Base-by-base conservation (phyloP, 129 eudicot species). In the Chrysanthemum seticuspe region DNA sequence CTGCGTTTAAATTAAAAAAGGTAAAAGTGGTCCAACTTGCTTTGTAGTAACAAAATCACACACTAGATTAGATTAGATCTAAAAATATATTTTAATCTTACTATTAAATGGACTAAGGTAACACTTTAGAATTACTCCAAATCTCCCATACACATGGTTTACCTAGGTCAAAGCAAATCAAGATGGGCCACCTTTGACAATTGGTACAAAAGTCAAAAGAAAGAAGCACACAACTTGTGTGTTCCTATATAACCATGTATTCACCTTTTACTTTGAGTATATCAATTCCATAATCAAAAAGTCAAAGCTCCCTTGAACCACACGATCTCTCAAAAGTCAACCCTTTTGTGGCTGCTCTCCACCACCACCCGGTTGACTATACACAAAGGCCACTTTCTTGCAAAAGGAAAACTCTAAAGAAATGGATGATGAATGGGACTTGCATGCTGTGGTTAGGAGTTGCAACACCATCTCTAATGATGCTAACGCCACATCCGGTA, bases 371-470 rank as follows among this genome's bases (percentile, higher is more conserved):
- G 10, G 10, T 72, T 47, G 57, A 60, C 58, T 40, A 2, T 40
- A 40, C 47, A 40, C 70, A 44, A 7, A 34, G 75, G n/a, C 6
- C 12, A 56, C 56, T 2, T 34, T 66, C 67, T 75, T 61, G 45
- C 15, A 47, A 15, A 53, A 27, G 36, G 40, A 34, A 7, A 7
- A 13, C 44, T 6, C 7, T 5, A 36, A 6, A 21, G 27, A 59
- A 55, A 81, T 81, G 88, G 85, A 76, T 23, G 90, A 88, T 15
- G 88, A 81, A 48, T 88, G 94, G 94, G 94, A 88, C 76, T 68
- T 88, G 74, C 81, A 85, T 71, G 94, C 90, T 51, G 90, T 88
- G 68, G 95, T 88, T 62, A 83, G 88, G 55, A 82, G 95, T 66
- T 85, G 83, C 85, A 70, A 82, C 77, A 68, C 85, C 79, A 74